Percentiles rank a stretch among this genome's conserved stretches.
Conservation (phyloP, 2,329 filamentous ascomycete species). For the Cercospora zeae-maydis region DNA sequence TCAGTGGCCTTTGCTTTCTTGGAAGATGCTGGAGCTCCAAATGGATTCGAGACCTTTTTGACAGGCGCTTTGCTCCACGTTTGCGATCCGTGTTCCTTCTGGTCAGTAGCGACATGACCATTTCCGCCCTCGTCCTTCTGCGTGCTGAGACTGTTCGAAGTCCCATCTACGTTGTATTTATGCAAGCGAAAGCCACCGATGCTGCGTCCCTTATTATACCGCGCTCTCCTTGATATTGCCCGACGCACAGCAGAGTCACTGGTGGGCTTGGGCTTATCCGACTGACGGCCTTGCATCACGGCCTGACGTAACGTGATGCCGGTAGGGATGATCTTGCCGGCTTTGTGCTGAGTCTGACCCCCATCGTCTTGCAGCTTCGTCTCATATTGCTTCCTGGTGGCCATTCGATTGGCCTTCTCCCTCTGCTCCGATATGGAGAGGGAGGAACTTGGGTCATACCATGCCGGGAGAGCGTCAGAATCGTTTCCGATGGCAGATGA, state of each 20-base stretch:
- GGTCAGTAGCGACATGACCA: too few relatives aligned
- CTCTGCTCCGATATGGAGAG: slow-evolving; percentile 25
- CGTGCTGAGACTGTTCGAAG: neutral
- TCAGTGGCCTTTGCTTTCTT: neutral
- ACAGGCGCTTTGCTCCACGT: neutral
- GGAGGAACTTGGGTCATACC: slow-evolving; percentile 25
- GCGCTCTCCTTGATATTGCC: neutral
- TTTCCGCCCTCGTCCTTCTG: neutral
- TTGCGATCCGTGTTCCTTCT: too few relatives aligned
- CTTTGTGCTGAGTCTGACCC: neutral
- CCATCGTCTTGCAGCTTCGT: slow-evolving; percentile 11
- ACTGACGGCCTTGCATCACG: neutral
- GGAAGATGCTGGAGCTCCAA: neutral
- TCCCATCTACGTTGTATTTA: too few relatives aligned
- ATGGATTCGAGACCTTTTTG: slow-evolving; percentile 11
- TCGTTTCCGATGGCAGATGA: slow-evolving; percentile 2
- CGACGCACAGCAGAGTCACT: neutral
- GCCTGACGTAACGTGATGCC: neutral
- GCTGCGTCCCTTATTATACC: too few relatives aligned
- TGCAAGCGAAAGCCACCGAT: too few relatives aligned
- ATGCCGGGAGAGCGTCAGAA: slow-evolving; percentile 1
- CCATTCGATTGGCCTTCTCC: slow-evolving; percentile 20
- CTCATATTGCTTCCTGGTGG: slow-evolving; percentile 13
- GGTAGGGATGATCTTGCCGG: neutral
- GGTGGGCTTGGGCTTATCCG: neutral